A percentile compares a stretch with the other conserved stretches of the same genome.
Evolutionary conservation across 768 basidiomycete genomes (phyloP).

Genomic region (Fomitopsis pulvina): DNA sequence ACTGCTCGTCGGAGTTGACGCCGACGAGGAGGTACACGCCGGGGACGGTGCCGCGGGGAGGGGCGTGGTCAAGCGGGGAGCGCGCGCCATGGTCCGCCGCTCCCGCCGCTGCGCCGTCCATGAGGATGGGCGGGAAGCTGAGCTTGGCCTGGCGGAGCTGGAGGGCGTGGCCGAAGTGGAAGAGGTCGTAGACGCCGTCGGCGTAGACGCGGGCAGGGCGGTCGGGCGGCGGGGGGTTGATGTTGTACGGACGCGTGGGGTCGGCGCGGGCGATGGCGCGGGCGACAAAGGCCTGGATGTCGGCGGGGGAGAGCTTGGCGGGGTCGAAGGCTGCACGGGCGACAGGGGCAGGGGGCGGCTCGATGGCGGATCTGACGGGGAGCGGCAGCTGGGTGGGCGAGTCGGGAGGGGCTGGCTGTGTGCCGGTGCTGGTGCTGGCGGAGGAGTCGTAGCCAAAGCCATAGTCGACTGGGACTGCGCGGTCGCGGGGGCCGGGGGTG

Average conservation of each 20-base stretch:
- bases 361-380: slow-evolving; percentile 1
- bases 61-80: slow-evolving; percentile 1
- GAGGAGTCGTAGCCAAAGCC: slow-evolving; percentile 18
- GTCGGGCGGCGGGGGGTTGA: slow-evolving; percentile 75
- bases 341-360: slow-evolving; percentile 19
- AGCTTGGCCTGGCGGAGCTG: slow-evolving; percentile 96
- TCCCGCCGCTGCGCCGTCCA: background rate
- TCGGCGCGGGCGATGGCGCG: slow-evolving; percentile 68
- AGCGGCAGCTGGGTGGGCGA: background rate
- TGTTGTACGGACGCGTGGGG: slow-evolving; percentile 57
- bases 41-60: slow-evolving; percentile 25
- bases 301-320: slow-evolving; percentile 60
- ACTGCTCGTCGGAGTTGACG: slow-evolving; percentile 87
- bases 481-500: slow-evolving; percentile 29
- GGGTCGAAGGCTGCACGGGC: slow-evolving; percentile 45
- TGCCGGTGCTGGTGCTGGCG: slow-evolving; percentile 11
- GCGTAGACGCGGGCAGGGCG: slow-evolving; percentile 89
- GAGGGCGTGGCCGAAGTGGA: slow-evolving; percentile 94
- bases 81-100: background rate
- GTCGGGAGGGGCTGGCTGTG: slow-evolving; percentile 11
- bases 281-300: slow-evolving; percentile 73
- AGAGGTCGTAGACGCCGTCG: slow-evolving; percentile 96
- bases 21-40: slow-evolving; percentile 88
- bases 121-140: slow-evolving; percentile 46
- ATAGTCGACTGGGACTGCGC: slow-evolving; percentile 9